Evolutionary conservation across 2,329 filamentous ascomycete species (phyloP).

Genomic region (Sarocladiaceae sp.): DNA sequence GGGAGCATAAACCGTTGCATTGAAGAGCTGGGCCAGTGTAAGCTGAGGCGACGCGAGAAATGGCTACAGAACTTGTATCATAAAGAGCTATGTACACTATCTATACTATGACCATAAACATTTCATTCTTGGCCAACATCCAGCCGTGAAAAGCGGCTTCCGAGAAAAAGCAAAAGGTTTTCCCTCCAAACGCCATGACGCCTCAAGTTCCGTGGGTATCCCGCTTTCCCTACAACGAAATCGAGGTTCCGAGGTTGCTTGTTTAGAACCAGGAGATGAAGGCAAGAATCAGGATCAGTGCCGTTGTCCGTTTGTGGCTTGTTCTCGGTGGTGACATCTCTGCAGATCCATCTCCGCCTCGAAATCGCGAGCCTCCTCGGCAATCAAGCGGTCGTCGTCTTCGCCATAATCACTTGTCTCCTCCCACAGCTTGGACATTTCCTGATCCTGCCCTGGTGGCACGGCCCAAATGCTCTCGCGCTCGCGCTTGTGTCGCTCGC

Average conservation of each 20-base stretch:
- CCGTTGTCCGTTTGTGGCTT: conserved; percentile 23
- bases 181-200: background rate
- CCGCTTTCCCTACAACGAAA: background rate
- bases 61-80: conserved; percentile 14
- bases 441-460: conserved; percentile 51
- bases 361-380: conserved; percentile 61
- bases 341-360: conserved; percentile 33
- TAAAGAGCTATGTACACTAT: conserved; percentile 10
- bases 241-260: background rate
- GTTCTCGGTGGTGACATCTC: conserved; percentile 33
- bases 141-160: too few species aligned
- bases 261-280: background rate
- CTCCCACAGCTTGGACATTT: conserved; percentile 78
- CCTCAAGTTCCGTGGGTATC: background rate
- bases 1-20: background rate
- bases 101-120: conserved; percentile 6
- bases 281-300: conserved; percentile 15
- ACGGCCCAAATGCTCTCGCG: conserved; percentile 93
- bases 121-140: background rate
- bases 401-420: conserved; percentile 81
- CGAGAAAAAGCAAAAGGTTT: background rate
- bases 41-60: conserved; percentile 10
- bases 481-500: conserved; percentile 87
- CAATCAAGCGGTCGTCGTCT: conserved; percentile 72
- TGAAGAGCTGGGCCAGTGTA: conserved; percentile 7